Conservation (phyloP, 2,329 filamentous ascomycete genomes). For the Ophioceras dolichostomum region DNA sequence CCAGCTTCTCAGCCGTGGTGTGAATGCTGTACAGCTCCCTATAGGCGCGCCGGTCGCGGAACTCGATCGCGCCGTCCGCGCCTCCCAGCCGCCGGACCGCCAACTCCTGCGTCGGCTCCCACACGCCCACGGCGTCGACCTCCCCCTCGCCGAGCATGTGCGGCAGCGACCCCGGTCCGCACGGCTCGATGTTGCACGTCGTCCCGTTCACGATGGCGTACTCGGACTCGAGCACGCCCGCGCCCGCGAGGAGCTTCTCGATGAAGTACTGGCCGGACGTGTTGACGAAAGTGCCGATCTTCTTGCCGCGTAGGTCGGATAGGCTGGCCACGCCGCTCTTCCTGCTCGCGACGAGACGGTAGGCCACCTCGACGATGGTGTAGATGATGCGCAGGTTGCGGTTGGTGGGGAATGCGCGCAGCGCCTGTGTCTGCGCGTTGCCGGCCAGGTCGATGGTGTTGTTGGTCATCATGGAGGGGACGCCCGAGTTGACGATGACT, state of each 20-base stretch:
- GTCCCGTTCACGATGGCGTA: slow-evolving; percentile 15
- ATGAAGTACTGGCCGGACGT: slow-evolving; percentile 18
- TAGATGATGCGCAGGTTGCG: slow-evolving; percentile 19
- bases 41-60: slow-evolving; percentile 17
- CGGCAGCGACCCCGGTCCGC: slow-evolving; percentile 15
- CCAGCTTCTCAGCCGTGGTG: slow-evolving; percentile 18
- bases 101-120: slow-evolving; percentile 21
- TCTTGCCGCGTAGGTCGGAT: slow-evolving; percentile 18
- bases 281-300: slow-evolving; percentile 16
- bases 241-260: slow-evolving; percentile 14
- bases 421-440: slow-evolving; percentile 22
- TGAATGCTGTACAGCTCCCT: slow-evolving; percentile 21
- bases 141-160: slow-evolving; percentile 12
- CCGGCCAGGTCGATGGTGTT: slow-evolving; percentile 16
- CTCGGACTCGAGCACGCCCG: slow-evolving; percentile 13
- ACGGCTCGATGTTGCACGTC: slow-evolving; percentile 16
- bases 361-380: slow-evolving; percentile 19
- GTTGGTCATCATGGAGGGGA: slow-evolving; percentile 14
- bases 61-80: slow-evolving; percentile 13
- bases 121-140: slow-evolving; percentile 19
- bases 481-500: slow-evolving; percentile 16
- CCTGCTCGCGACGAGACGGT: slow-evolving; percentile 19
- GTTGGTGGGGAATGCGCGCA: slow-evolving; percentile 16
- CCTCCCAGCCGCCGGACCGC: slow-evolving; percentile 12
- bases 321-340: slow-evolving; percentile 13